Base-by-base conservation (phyloP, 164 flowering plant species). In the Vitis vinifera region DNA sequence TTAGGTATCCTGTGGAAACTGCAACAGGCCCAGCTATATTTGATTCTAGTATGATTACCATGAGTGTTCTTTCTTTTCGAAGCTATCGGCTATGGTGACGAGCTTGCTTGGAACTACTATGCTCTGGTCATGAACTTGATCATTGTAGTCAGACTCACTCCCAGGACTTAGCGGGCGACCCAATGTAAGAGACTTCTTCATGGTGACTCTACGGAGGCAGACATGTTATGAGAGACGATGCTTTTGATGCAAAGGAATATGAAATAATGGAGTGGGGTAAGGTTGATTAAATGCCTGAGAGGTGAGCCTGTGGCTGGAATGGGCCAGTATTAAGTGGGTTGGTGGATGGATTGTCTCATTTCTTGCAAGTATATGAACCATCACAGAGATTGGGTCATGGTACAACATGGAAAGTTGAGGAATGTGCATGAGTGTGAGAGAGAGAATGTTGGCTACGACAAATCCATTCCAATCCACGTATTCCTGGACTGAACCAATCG, bases 51-150 rank as follows among this genome's bases (percentile, higher is more conserved):
- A 3, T 30, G n/a, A 55, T 70, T 87, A 91, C 97, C 94, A 87
- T 76, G 94, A 81, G 62, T 77, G 79, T 29, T 88, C 91, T 69
- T 79, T 85, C 80, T 72, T 88, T 52, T 84, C 80, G 53, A 80
- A 81, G 69, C 79, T 74, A 65, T 84, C 83, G 0, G 76, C 80
- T 1, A 74, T 44, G 0, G 73, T 59, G 53, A 69, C 37, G 63
- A 71, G 52, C 52, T 65, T 76, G 31, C 73, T 57, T 0, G 90
- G 86, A 67, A 84, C 44, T 23, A 80, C 72, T 9, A 81, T 74
- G 69, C 80, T 79, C 14, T 66, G 83, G 37, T 83, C 65, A 2
- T 52, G 73, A 55, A 13, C 73, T 76, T 75, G 75, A 44, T 63
- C 68, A 5, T n/a, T 44, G 29, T 59, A 70, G 31, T 69, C 82